These are phyloP conservation scores for Anethum foeniculum DNA, from an alignment of 140 eudicot genomes.

Conservation along the genomic window DNA sequence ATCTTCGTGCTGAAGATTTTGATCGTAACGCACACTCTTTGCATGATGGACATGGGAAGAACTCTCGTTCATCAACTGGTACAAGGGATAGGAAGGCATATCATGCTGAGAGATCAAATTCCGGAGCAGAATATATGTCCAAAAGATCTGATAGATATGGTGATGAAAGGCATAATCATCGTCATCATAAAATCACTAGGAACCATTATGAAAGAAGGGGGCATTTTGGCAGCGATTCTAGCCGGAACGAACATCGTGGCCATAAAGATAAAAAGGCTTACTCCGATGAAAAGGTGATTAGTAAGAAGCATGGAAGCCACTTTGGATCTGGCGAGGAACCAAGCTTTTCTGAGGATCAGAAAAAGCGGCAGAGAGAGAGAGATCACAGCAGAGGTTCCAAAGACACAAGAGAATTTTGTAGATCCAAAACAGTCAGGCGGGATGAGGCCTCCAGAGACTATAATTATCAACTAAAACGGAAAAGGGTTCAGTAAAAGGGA, in stretches of 20 bases:
- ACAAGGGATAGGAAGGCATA: constrained; percentile 34
- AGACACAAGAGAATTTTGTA: constrained; percentile 28
- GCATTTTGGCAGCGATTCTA: constrained; percentile 39
- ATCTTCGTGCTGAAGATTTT: constrained; percentile 19
- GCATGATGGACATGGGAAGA: constrained; percentile 38
- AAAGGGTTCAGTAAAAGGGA: constrained; percentile 25
- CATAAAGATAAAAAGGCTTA: constrained; percentile 30
- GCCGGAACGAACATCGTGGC: constrained; percentile 27
- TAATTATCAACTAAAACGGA: constrained; percentile 37
- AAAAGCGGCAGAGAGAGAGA: constrained; percentile 22
- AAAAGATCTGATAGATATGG: constrained; percentile 34
- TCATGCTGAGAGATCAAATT: constrained; percentile 48
- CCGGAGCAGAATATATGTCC: constrained; percentile 39
- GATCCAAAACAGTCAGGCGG: constrained; percentile 25
- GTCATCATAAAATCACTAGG: constrained; percentile 29
- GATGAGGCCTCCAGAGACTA: constrained; percentile 34
- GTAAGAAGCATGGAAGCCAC: constrained; percentile 13
- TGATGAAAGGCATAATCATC: constrained; percentile 32
- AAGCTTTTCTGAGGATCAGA: constrained; percentile 19
- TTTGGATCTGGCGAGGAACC: constrained; percentile 20
- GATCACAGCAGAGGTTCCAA: constrained; percentile 17
- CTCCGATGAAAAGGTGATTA: constrained; percentile 14
- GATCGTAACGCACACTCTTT: constrained; percentile 26
- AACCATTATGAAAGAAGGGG: constrained; percentile 35
- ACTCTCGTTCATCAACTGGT: constrained; percentile 22